Percentiles rank a stretch among this genome's conserved stretches.
phyloP scores from a whole-genome alignment of 371 early-diverging fungal species.

The Haplosporangium sp. region DNA sequence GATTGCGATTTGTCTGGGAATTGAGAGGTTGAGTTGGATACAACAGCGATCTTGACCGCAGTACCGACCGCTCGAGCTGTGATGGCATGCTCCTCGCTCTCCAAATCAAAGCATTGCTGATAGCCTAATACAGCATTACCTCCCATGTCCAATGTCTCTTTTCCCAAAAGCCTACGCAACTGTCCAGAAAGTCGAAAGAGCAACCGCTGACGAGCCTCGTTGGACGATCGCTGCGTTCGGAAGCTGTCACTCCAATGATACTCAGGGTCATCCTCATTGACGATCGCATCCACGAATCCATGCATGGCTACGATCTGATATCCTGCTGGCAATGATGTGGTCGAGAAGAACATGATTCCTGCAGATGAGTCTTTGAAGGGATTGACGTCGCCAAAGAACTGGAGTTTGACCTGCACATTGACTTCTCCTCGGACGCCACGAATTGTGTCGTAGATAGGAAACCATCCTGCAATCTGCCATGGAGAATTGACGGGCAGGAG shows the following conservation, averaged over 20 bases:
- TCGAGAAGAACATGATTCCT: conserved; percentile 76
- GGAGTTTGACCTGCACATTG: conserved; percentile 70
- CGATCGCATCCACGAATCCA: conserved; percentile 73
- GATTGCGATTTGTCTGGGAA: conserved; percentile 30
- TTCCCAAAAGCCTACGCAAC: conserved; percentile 72
- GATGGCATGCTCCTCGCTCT: conserved; percentile 71
- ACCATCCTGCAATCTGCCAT: conserved; percentile 77
- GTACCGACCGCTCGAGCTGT: conserved; percentile 81
- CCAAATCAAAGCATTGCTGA: conserved; percentile 76
- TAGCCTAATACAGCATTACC: conserved; percentile 80
- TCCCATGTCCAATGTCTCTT: conserved; percentile 74
- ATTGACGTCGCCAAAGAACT: conserved; percentile 80
- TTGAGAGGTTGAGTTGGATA: conserved; percentile 30
- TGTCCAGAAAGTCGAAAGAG: conserved; percentile 72
- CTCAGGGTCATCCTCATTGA: conserved; percentile 78
- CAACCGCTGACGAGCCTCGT: conserved; percentile 74
- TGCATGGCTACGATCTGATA: conserved; percentile 61
- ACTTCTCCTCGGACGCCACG: conserved; percentile 78
- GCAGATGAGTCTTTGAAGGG: conserved; percentile 71
- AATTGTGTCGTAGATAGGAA: conserved; percentile 77
- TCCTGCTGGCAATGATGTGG: conserved; percentile 59
- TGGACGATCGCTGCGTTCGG: conserved; percentile 77
- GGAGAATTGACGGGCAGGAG: conserved; percentile 62
- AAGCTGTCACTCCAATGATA: conserved; percentile 76
- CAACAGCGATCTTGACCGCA: conserved; percentile 63